Base-by-base conservation (phyloP, 164 flowering plant genomes). In the Aristolochia contorta region DNA sequence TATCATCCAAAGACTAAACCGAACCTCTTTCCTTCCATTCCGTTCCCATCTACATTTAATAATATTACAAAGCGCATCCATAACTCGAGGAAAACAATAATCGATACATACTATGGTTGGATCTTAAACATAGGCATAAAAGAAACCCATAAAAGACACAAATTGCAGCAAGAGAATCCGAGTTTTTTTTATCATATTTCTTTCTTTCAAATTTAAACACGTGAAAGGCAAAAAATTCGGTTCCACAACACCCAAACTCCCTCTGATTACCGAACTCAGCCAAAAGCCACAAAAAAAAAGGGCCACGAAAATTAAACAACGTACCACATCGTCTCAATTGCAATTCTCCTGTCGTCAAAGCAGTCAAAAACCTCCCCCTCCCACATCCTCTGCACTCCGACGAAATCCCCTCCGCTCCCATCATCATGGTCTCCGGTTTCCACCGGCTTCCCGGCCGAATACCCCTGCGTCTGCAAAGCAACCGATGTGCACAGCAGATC, bases 321-420 rank as follows among this genome's bases (percentile, higher is more conserved):
- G 62, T 12, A 86, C 96, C 87, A 89, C 12, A 71, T 57, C 12
- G 95, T 71, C 79, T 91, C 77, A 14, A 89, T 46, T 53, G 86
- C 89, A 64, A 91, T 67, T 24, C 84, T 83, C 24, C 80, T 87
- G 69, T 91, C 94, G 16, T 82, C 92, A 16, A 83, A 82, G 79
- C 89, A 91, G 74, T 89, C 91, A 20, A 82, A 72, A 45, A 91
- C 73, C 41, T 82, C 89, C 32, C 97, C 97, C 72, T 91, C 97
- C 97, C 97, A 91, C 96, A 91, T 81, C 84, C 98, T 80, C 58
- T 84, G 78, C 19, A 86, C 87, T 10, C 93, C 97, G 12, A 81
- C 84, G n/a, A 61, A 58, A 0, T 77, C 92, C 4, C 67, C 75
- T 16, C 52, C 75, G 4, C 47, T 69, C 2, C 21, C 76, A 13